Base-by-base conservation (phyloP, 805 yeast species). In the Spathaspora girioi region DNA sequence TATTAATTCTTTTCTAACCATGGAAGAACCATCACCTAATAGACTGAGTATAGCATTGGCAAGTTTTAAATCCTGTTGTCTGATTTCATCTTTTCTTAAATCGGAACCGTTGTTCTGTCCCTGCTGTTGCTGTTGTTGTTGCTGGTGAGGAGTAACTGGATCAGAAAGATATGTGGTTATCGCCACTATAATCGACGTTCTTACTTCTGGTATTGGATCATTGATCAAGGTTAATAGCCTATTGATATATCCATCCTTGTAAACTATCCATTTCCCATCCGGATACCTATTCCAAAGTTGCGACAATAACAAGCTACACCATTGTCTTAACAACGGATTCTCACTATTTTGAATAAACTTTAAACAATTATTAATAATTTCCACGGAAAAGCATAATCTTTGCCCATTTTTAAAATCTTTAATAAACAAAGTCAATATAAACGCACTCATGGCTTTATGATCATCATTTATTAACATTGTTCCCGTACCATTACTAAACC, bases 361-460 rank as follows among this genome's bases (percentile, higher is more conserved):
- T 45, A 86, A 69, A 54, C 96, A 78, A 40, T 87, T 87, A 40
- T 77, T 77, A 14, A 88, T 76, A 15, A 94, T 75, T 48, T 88
- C 96, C 5, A 85, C 75, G 4, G 87, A 85, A 56, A 88, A 83
- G 55, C 96, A 86, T 29, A 87, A 75, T 51, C 87, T 79, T 63
- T 91, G 97, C 0, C 96, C 97, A 51, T 81, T 79, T 45, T 80
- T 80, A 67, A 83, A 89, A 46, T 88, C 96, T 54, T 88, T 80
- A 42, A 91, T 87, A 69, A 94, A 93, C 54, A 92, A 77, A 0
- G 97, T 80, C 26, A 93, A 71, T 15, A 94, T 90, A 62, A 94
- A 89, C 0, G 96, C 96, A 69, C 97, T 87, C 89, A 93, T 89
- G 0, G 98, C 97, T 64, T 90, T 86, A 63, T 93, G 97, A 59